Conservation (phyloP, 2,329 filamentous ascomycete genomes). For the Exutisphaerella laricina region DNA sequence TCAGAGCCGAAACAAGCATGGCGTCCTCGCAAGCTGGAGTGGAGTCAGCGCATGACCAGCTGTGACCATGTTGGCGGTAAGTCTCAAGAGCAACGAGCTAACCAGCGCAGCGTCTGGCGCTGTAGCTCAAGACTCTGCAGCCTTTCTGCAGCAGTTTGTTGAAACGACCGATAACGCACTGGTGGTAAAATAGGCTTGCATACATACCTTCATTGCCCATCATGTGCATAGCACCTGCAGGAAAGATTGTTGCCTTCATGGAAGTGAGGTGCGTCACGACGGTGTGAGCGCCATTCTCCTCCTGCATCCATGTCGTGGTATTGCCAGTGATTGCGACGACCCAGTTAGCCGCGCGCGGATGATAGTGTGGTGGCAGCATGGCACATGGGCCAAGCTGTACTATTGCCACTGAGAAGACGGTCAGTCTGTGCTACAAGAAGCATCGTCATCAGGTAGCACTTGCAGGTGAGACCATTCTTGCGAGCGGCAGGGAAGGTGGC, state of each 20-base stretch:
- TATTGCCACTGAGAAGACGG: slow-evolving; percentile 27
- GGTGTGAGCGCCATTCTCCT: slow-evolving; percentile 46
- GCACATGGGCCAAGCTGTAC: slow-evolving; percentile 47
- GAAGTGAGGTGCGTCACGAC: slow-evolving; percentile 40
- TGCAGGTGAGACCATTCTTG: slow-evolving; percentile 45
- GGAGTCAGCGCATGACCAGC: background rate
- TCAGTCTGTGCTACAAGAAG: slow-evolving; percentile 7
- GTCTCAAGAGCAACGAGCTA: too few relatives aligned
- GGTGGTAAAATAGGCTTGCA: too few relatives aligned
- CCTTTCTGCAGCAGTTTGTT: background rate
- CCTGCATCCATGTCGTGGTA: slow-evolving; percentile 48
- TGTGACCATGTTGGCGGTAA: too few relatives aligned
- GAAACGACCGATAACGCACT: too few relatives aligned
- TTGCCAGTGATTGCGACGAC: slow-evolving; percentile 46
- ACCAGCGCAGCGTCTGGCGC: too few relatives aligned
- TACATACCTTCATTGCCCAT: slow-evolving; percentile 48
- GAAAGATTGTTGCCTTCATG: slow-evolving; percentile 49
- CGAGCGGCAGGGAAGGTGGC: slow-evolving; percentile 47
- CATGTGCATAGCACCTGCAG: slow-evolving; percentile 43
- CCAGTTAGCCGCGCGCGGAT: slow-evolving; percentile 47
- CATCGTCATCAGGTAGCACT: slow-evolving; percentile 18
- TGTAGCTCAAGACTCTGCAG: too few relatives aligned
- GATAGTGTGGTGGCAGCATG: slow-evolving; percentile 48
- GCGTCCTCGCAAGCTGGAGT: slow-evolving; percentile 44
- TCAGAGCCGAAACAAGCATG: slow-evolving; percentile 47